phyloP scores from a whole-genome alignment of 2,329 filamentous ascomycete species.

The Sarocladium strictum region DNA sequence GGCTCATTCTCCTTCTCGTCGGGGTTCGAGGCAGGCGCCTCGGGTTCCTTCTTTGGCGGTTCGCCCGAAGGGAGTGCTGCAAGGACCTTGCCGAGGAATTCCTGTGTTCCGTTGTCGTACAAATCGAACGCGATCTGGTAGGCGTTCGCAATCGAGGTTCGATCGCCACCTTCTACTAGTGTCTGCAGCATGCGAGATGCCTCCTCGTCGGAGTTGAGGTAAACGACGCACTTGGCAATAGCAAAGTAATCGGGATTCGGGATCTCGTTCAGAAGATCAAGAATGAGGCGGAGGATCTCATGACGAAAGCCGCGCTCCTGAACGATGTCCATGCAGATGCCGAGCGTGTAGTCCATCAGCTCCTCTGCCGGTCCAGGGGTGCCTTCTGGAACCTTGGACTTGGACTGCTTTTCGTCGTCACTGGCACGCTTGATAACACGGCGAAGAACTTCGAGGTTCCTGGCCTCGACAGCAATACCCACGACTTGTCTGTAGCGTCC shows the following conservation, averaged over 20 bases:
- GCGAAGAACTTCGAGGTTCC: slow-evolving; percentile 81
- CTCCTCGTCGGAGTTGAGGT: slow-evolving; percentile 86
- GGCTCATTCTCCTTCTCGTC: slow-evolving; percentile 44
- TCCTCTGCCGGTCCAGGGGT: slow-evolving; percentile 68
- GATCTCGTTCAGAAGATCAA: slow-evolving; percentile 92
- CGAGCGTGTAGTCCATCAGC: slow-evolving; percentile 90
- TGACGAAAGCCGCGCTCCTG: slow-evolving; percentile 83
- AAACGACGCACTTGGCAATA: slow-evolving; percentile 96
- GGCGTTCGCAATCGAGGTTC: slow-evolving; percentile 73
- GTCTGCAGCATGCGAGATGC: slow-evolving; percentile 80
- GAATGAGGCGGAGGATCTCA: slow-evolving; percentile 81
- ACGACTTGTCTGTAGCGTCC: slow-evolving; percentile 93
- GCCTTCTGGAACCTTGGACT: slow-evolving; percentile 45
- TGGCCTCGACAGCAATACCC: slow-evolving; percentile 91
- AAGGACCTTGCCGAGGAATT: slow-evolving; percentile 87
- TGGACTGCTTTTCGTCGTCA: slow-evolving; percentile 70
- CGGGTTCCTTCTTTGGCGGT: slow-evolving; percentile 26
- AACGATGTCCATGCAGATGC: slow-evolving; percentile 96
- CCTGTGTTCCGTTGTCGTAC: slow-evolving; percentile 97
- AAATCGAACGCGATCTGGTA: slow-evolving; percentile 98
- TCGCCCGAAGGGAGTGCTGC: slow-evolving; percentile 63
- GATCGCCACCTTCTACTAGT: slow-evolving; percentile 73
- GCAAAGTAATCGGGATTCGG: slow-evolving; percentile 94
- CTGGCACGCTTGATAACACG: slow-evolving; percentile 84
- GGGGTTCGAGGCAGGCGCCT: slow-evolving; percentile 21